Conservation (phyloP, 192 early-diverging fungal species). For the Dissophora ornata region DNA sequence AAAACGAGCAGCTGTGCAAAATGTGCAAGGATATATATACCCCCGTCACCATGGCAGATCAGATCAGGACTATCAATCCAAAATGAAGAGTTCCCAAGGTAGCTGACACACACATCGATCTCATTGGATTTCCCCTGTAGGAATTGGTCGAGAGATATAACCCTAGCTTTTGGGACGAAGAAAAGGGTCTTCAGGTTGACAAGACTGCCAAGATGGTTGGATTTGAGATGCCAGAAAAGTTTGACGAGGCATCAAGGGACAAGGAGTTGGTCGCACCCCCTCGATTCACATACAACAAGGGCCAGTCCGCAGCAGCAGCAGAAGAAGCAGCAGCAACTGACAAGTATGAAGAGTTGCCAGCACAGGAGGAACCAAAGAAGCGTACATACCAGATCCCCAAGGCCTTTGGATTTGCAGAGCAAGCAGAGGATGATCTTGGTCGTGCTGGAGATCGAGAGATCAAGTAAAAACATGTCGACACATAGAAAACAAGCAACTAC, state of each 20-base stretch:
- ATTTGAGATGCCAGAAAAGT: conserved; percentile 44
- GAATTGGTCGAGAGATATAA: conserved; percentile 53
- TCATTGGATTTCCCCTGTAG: neutral
- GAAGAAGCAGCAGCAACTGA: neutral
- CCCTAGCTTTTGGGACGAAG: conserved; percentile 50
- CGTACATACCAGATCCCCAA: conserved; percentile 48
- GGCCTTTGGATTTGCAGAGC: conserved; percentile 49
- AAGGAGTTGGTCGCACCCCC: conserved; percentile 22
- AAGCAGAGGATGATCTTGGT: conserved; percentile 44
- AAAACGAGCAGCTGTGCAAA: neutral
- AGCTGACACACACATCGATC: neutral
- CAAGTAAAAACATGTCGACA: conserved; percentile 24
- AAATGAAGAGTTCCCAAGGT: no score
- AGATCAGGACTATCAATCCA: no score
- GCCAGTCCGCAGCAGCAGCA: conserved; percentile 2
- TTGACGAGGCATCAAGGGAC: conserved; percentile 23
- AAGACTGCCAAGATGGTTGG: conserved; percentile 54
- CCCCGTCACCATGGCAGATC: no score
- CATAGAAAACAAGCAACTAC: neutral
- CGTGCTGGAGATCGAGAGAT: conserved; percentile 51
- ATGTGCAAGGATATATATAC: no score
- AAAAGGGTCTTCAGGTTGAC: conserved; percentile 50
- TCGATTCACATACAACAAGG: conserved; percentile 28
- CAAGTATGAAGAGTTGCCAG: conserved; percentile 30
- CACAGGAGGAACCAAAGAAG: conserved; percentile 44